phyloP scores from a whole-genome alignment of 2,329 filamentous ascomycete genomes.

The Penicillium hesseltinei region DNA sequence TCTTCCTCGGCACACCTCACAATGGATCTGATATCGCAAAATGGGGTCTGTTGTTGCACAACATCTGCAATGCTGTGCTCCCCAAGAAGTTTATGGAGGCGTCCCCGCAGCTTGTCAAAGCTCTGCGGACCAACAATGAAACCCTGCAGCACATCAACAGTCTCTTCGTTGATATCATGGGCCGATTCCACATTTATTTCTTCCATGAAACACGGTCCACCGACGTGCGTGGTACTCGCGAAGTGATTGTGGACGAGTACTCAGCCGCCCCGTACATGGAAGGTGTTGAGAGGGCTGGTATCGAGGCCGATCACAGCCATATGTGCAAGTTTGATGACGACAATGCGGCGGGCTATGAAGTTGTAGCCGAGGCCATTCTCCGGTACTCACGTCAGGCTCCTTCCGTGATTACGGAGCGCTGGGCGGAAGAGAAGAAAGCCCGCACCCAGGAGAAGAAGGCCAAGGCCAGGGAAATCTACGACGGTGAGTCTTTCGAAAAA shows the following conservation, averaged over 20 bases:
- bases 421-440: constrained; percentile 56
- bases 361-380: constrained; percentile 49
- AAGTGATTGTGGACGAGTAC: constrained; percentile 66
- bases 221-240: constrained; percentile 61
- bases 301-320: constrained; percentile 67
- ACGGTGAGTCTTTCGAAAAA: constrained; percentile 25
- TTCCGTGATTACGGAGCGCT: constrained; percentile 55
- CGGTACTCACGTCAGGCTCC: constrained; percentile 54
- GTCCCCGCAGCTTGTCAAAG: constrained; percentile 65
- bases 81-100: constrained; percentile 66
- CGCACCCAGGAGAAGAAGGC: constrained; percentile 37
- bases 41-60: constrained; percentile 67
- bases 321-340: constrained; percentile 71
- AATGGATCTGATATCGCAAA: constrained; percentile 66
- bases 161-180: constrained; percentile 69
- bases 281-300: constrained; percentile 70
- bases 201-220: constrained; percentile 73
- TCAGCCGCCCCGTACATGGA: constrained; percentile 69
- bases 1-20: constrained; percentile 77
- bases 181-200: constrained; percentile 71
- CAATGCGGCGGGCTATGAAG: constrained; percentile 64
- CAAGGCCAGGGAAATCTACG: constrained; percentile 39
- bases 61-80: constrained; percentile 63
- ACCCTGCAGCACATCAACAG: constrained; percentile 71
- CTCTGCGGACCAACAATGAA: constrained; percentile 71